phyloP scores from a whole-genome alignment of 139 green algal genomes.

The Zygnema cylindricum region DNA sequence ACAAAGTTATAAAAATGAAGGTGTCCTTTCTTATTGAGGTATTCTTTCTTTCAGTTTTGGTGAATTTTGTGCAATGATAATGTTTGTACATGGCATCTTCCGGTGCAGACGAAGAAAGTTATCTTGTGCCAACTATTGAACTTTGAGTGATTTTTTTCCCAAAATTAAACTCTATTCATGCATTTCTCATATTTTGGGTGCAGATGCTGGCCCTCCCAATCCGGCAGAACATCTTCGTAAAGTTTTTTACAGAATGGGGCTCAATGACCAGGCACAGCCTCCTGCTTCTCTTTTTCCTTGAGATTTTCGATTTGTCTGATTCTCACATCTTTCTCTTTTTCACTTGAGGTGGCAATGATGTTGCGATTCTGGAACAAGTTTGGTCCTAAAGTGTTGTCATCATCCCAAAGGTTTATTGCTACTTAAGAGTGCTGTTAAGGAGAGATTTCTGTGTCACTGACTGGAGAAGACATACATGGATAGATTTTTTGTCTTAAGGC shows the following conservation, averaged over 20 bases:
- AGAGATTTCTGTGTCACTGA: too few relatives aligned
- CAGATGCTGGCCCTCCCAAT: conserved; percentile 30
- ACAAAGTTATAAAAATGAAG: too few relatives aligned
- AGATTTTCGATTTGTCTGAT: neutral
- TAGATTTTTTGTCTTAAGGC: too few relatives aligned
- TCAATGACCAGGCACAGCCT: conserved; percentile 73
- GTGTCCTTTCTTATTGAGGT: too few relatives aligned
- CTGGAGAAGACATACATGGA: too few relatives aligned
- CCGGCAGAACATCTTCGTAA: conserved; percentile 64
- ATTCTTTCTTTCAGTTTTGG: too few relatives aligned
- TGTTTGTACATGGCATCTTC: neutral
- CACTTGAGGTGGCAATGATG: neutral
- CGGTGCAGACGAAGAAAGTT: neutral
- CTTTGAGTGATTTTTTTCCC: neutral
- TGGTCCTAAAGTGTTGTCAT: too few relatives aligned
- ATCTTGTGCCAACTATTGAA: neutral
- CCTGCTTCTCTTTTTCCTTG: neutral
- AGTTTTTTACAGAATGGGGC: conserved; percentile 86
- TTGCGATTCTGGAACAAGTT: too few relatives aligned
- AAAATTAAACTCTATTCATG: too few relatives aligned
- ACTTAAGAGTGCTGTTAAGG: too few relatives aligned
- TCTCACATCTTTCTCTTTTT: neutral
- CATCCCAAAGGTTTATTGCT: too few relatives aligned
- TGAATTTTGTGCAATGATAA: too few relatives aligned
- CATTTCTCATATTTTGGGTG: neutral